Base-by-base conservation (phyloP, 805 yeast genomes). In the Sungouiozyma ichnusensis region DNA sequence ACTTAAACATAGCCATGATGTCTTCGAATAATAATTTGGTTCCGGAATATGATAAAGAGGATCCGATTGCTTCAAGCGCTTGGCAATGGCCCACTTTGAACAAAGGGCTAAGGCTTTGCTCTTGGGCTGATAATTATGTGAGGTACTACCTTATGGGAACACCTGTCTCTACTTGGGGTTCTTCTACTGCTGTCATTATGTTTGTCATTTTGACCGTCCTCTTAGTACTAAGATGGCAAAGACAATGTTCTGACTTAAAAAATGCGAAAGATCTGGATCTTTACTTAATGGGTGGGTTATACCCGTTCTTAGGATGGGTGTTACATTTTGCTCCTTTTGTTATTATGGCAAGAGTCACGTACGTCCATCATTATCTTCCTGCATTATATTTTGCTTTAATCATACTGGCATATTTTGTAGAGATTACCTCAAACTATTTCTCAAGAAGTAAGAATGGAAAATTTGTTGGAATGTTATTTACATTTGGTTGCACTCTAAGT, bases 1-100 rank as follows among this genome's bases (percentile, higher is more conserved):
- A 80, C 57, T 66, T 84, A 54, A 84, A 84, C 57, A 70, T 79
- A 54, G 94, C 90, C 2, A 84, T 83, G 92, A 82, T 83, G 92
- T 86, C 90, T n/a, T 80, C 90, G n/a, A 84, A 84, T 60, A 84
- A 83, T 54, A 94, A 88, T 1, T 71, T 84, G 57, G 71, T 84
- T 41, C 88, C 92, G 18, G 92, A 82, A 53, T 62, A 72, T 3
- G 92, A 84, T 50, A 83, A 82, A 54, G 73, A 68, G 47, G 94
- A 84, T 59, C 73, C 72, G 45, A 66, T 84, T 46, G 77, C 87
- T 3, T 82, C 92, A 14, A 64, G 73, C 40, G 84, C 84, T 64
- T 84, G 94, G 94, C 83, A 84, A 68, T 84, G 94, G 94, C 94
- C 94, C 43, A 74, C 83, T 17, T 68, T 83, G 56, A 68, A 77